Conservation (phyloP, 2,329 filamentous ascomycete genomes). For the Cladosporium sp. region DNA sequence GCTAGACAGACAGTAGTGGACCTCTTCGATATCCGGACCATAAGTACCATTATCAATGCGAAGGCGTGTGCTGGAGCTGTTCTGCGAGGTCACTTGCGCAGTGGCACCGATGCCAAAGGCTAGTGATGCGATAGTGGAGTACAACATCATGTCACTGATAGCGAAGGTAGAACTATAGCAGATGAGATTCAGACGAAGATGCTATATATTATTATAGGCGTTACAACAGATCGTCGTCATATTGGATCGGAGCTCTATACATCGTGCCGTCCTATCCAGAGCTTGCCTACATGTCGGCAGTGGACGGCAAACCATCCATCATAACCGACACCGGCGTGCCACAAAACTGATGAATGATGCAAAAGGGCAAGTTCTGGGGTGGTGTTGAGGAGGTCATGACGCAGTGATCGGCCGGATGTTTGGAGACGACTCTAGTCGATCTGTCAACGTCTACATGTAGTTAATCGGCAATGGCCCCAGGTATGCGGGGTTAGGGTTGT, state of each 20-base stretch:
- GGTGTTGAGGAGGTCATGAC: background rate
- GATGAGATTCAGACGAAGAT: background rate
- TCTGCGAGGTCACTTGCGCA: constrained; percentile 21
- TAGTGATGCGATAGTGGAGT: background rate
- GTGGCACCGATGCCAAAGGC: constrained; percentile 10
- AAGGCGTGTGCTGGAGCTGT: constrained; percentile 32
- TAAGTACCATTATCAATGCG: constrained; percentile 46
- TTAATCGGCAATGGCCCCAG: too few relatives aligned
- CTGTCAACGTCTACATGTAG: too few relatives aligned
- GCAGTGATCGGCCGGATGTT: constrained; percentile 7
- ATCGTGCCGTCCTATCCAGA: background rate
- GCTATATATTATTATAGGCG: background rate
- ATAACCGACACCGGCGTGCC: background rate
- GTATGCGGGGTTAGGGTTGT: too few relatives aligned
- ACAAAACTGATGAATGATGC: background rate
- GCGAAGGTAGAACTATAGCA: background rate
- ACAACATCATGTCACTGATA: background rate
- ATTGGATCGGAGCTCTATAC: background rate
- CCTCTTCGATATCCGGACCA: constrained; percentile 45
- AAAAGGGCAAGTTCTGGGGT: background rate
- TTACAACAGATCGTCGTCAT: background rate
- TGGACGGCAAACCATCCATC: background rate
- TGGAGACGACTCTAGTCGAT: background rate
- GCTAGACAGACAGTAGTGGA: constrained; percentile 38
- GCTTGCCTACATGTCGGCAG: background rate